Evolutionary conservation across 768 basidiomycete species (phyloP).

Genomic region (Strobilomyces dryophilus): DNA sequence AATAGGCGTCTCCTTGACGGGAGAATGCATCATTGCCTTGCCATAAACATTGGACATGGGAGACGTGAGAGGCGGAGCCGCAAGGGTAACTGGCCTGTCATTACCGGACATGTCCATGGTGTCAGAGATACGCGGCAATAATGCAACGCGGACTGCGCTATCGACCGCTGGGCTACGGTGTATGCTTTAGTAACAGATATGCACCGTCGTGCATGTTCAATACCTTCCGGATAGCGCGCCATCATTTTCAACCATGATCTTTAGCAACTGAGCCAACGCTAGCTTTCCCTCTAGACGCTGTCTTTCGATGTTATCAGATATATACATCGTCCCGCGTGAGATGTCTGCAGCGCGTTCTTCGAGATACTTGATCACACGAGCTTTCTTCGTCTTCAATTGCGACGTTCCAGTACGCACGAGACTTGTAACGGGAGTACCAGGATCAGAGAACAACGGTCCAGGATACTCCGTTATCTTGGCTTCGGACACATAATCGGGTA

Average conservation of each 20-base stretch:
- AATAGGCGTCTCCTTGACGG: constrained; percentile 48
- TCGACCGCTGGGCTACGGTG: constrained; percentile 58
- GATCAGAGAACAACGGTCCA: constrained; percentile 82
- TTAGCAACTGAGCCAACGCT: constrained; percentile 67
- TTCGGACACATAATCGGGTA: constrained; percentile 63
- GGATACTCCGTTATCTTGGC: constrained; percentile 61
- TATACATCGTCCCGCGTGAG: constrained; percentile 69
- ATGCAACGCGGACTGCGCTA: constrained; percentile 63
- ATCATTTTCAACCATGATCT: constrained; percentile 83
- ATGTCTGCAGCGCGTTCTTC: constrained; percentile 73
- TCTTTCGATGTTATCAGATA: constrained; percentile 49
- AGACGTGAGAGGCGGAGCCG: constrained; percentile 31
- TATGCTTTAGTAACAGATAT: constrained; percentile 16
- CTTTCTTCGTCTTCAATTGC: constrained; percentile 80
- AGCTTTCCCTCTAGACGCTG: constrained; percentile 72
- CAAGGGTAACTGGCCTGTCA: constrained; percentile 14
- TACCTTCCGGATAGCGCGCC: constrained; percentile 86
- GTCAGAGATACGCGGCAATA: constrained; percentile 55
- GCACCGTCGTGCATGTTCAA: neutral
- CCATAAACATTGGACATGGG: constrained; percentile 19
- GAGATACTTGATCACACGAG: constrained; percentile 72
- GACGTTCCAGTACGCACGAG: constrained; percentile 61
- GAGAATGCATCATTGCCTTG: constrained; percentile 11
- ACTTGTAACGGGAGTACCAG: constrained; percentile 57
- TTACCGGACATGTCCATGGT: constrained; percentile 19